phyloP scores from a whole-genome alignment of 2,329 filamentous ascomycete genomes.

The Teratosphaeria zuluensis region DNA sequence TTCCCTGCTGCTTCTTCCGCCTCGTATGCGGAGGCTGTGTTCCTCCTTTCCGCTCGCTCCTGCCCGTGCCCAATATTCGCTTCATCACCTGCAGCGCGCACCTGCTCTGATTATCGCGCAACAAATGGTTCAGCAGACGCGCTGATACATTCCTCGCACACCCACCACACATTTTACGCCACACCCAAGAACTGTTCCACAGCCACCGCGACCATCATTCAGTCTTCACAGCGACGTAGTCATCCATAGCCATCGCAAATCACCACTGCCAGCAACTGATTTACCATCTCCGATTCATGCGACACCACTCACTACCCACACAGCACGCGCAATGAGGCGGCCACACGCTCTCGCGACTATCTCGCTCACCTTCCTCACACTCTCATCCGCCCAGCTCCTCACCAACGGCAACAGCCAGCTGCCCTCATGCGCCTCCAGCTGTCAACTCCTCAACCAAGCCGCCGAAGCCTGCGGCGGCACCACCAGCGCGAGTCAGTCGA shows the following conservation, averaged over 20 bases:
- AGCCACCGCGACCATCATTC: not conserved
- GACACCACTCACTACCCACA: not conserved
- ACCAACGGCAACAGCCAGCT: conserved; percentile 24
- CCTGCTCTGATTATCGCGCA: no score
- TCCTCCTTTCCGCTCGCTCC: no score
- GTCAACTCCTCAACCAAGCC: conserved; percentile 43
- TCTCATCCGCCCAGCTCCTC: conserved; percentile 20
- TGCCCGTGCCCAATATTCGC: no score
- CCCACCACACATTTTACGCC: not conserved
- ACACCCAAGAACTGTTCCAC: no score
- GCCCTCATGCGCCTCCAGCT: conserved; percentile 27
- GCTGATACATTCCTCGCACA: not conserved
- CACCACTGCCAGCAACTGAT: not conserved
- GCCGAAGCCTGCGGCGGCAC: conserved; percentile 57
- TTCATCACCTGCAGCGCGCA: no score
- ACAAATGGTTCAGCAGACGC: not conserved
- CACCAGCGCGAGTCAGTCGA: conserved; percentile 37
- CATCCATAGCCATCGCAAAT: not conserved
- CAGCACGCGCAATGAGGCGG: not conserved
- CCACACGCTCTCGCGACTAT: not conserved
- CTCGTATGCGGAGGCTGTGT: no score
- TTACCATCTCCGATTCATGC: not conserved
- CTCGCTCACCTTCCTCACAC: conserved; percentile 5
- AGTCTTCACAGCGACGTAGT: not conserved
- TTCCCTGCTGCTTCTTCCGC: not conserved